These are phyloP conservation scores for Salvia miltiorrhiza DNA, from an alignment of 257 asterid genomes.

Conservation along the genomic window DNA sequence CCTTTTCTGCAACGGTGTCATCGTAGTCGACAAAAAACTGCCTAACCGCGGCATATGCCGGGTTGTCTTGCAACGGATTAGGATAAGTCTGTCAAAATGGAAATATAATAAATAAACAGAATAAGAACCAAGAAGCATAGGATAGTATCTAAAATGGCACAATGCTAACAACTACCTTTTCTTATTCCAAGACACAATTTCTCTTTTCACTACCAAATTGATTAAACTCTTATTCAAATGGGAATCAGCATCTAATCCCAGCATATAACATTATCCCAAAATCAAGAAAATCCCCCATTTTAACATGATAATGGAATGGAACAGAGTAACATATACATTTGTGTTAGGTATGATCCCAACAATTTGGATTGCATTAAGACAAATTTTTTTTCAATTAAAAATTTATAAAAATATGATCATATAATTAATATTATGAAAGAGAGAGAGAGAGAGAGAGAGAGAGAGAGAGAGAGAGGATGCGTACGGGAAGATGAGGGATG, in stretches of 20 bases:
- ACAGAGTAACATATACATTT: not conserved
- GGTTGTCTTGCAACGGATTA: constrained; percentile 82
- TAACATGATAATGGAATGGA: not conserved
- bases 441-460: not conserved
- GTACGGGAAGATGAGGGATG: constrained; percentile 55
- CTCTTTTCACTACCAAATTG: not conserved
- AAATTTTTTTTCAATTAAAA: not conserved
- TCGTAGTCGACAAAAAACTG: constrained; percentile 84
- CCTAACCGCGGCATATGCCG: constrained; percentile 83
- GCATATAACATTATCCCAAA: not conserved
- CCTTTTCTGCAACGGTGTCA: constrained; percentile 82
- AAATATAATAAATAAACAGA: not conserved
- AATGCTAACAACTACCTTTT: constrained; percentile 1
- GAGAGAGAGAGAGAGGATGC: constrained; percentile 5
- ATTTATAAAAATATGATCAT: not conserved
- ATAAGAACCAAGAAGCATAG: not conserved
- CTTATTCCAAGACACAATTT: not conserved
- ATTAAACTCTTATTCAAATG: no score
- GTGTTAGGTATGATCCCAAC: not conserved
- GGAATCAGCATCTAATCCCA: no score
- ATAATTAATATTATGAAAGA: no score
- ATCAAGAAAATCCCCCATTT: not conserved
- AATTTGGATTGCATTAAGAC: not conserved
- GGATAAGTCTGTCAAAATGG: constrained; percentile 53
- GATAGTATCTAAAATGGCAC: not conserved